Percentiles rank a stretch among this genome's conserved stretches.
phyloP scores from a whole-genome alignment of 148 eudicot species.

The Simmondsia chinensis region DNA sequence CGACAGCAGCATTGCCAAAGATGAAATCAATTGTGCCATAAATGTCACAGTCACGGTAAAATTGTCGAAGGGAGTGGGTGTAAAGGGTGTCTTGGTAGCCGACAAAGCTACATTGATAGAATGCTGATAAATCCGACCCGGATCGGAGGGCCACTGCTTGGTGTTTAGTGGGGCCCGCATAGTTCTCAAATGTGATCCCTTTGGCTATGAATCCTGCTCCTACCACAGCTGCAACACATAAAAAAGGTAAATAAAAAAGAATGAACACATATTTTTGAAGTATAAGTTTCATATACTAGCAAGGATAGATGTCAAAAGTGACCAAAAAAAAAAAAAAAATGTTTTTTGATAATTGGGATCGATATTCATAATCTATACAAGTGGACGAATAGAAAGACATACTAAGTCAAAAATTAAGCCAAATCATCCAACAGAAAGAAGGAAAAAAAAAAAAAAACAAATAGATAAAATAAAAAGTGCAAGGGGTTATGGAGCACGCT shows the following conservation, averaged over 20 bases:
- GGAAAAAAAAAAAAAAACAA: no score
- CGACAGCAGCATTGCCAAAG: conserved; percentile 89
- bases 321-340: no score
- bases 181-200: conserved; percentile 83
- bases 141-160: conserved; percentile 81
- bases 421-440: no score
- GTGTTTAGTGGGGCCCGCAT: conserved; percentile 76
- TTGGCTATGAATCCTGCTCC: conserved; percentile 75
- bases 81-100: conserved; percentile 93
- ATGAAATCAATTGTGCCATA: conserved; percentile 91
- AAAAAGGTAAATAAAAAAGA: neutral
- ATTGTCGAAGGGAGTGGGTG: conserved; percentile 76
- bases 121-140: conserved; percentile 68
- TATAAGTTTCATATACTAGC: no score
- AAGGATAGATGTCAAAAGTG: no score
- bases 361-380: no score
- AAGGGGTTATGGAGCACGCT: no score
- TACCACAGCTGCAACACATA: conserved; percentile 51
- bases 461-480: no score
- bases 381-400: no score
- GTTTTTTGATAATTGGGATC: no score
- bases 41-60: conserved; percentile 79
- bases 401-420: no score
- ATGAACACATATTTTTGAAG: no score
- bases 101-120: conserved; percentile 78